Evolutionary conservation across 2,329 filamentous ascomycete species (phyloP).

Genomic region (Ophiostoma sp.): DNA sequence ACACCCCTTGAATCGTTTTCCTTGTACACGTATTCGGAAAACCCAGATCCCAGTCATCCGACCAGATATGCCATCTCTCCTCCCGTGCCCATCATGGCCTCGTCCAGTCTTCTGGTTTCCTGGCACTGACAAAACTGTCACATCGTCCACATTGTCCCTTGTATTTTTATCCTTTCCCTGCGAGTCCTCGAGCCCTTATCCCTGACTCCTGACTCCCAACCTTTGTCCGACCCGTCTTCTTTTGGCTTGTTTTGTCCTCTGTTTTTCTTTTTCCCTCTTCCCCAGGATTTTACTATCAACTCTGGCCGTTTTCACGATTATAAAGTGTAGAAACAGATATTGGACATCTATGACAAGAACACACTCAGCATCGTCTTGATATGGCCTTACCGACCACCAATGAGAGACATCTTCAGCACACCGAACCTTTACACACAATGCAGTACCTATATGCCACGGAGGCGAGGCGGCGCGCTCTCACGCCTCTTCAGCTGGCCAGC

Average conservation of each 20-base stretch:
- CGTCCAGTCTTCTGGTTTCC: not conserved
- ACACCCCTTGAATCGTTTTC: not conserved
- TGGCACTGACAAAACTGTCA: not conserved
- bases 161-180: not conserved
- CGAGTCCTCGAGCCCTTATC: not conserved
- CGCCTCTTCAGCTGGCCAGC: not conserved
- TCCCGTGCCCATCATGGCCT: not conserved
- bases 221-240: not conserved
- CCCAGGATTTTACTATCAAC: not conserved
- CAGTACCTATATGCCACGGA: not conserved
- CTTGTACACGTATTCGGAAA: not conserved
- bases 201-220: not conserved
- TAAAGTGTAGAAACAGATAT: not conserved
- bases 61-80: not conserved
- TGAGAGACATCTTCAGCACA: not conserved
- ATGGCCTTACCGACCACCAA: not conserved
- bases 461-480: not conserved
- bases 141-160: not conserved
- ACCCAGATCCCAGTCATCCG: slow-evolving; percentile 5
- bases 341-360: not conserved
- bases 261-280: not conserved
- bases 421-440: not conserved
- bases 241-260: too few relatives aligned
- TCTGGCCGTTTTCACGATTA: not conserved
- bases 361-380: not conserved